These are phyloP conservation scores for Penicillium sp. DNA, from an alignment of 2,329 filamentous ascomycete species.

Conservation along the genomic window DNA sequence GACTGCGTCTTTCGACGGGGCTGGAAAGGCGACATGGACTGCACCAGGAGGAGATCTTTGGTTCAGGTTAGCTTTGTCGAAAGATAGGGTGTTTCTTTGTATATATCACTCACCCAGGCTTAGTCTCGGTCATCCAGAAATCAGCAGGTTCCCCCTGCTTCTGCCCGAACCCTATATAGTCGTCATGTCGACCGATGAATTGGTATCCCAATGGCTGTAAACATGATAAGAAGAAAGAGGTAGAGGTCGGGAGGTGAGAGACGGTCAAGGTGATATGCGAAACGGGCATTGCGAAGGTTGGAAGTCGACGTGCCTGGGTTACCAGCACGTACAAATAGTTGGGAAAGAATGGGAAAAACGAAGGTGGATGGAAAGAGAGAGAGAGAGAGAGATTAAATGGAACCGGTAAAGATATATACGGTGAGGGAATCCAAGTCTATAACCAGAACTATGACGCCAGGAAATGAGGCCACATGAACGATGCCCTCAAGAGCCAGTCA, in stretches of 20 bases:
- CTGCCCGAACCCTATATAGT: constrained; percentile 62
- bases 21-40: constrained; percentile 67
- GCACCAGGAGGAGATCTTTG: constrained; percentile 52
- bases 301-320: constrained; percentile 8
- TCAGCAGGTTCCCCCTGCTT: constrained; percentile 55
- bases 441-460: constrained; percentile 22
- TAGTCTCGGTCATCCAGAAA: constrained; percentile 64
- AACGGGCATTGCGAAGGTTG: constrained; percentile 53
- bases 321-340: constrained; percentile 1
- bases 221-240: constrained; percentile 79
- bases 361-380: constrained; percentile 1
- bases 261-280: constrained; percentile 67
- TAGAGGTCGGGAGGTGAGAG: constrained; percentile 72
- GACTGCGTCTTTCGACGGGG: constrained; percentile 64
- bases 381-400: constrained; percentile 3
- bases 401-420: constrained; percentile 23
- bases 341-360: constrained; percentile 1
- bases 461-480: constrained; percentile 11
- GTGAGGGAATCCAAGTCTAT: constrained; percentile 20
- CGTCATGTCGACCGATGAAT: constrained; percentile 64
- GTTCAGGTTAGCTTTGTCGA: constrained; percentile 14
- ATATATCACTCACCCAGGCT: constrained; percentile 52
- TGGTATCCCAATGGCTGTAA: constrained; percentile 75
- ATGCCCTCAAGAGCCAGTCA: constrained; percentile 16
- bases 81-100: neutral